Evolutionary conservation across 768 basidiomycete species (phyloP), one percentile per base, ranked within the genome.

Genomic region (Mycena sanguinolenta): DNA sequence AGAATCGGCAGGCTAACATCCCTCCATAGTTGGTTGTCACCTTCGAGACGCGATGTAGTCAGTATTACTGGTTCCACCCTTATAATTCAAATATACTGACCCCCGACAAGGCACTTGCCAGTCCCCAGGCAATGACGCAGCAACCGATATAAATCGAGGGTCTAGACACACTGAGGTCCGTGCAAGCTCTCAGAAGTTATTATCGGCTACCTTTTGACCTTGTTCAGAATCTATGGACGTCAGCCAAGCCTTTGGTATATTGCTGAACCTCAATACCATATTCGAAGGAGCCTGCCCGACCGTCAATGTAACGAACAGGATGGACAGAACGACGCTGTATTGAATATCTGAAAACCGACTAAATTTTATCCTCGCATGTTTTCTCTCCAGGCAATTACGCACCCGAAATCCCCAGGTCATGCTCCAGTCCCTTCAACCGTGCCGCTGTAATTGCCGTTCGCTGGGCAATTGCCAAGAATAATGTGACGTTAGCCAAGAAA

Each of bases 1-100:
- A 90, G 17, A 92, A 74, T 21, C 91, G 85, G 69, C 88, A 90
- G 16, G 83, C 80, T 21, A 91, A 66, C 25, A 91, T 87, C 0
- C 89, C 90, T 19, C 82, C 75, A 70, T 87, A 90, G 75, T 85
- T 86, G 12, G 38, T 59, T 17, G 57, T 54, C 34, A 58, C 66
- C 66, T 67, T 39, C 12, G 28, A 50, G 38, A 16, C 36, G 13
- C 21, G 9, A 28, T 57, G 3, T n/a, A n/a, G n/a, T n/a, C n/a
- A 61, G 53, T 16, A n/a, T 62, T 25, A 23, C 13, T 9, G 25
- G n/a, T 25, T 14, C 19, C 2, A 25, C 23, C 4, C 8, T 7
- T 19, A 0, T 16, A 4, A 19, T n/a, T n/a, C n/a, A 39, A 34
- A 28, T 8, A 30, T 23, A 23, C 1, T 30, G 10, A 67, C 84